Conservation (phyloP, 2,329 filamentous ascomycete species). For the Xylaria multiplex region DNA sequence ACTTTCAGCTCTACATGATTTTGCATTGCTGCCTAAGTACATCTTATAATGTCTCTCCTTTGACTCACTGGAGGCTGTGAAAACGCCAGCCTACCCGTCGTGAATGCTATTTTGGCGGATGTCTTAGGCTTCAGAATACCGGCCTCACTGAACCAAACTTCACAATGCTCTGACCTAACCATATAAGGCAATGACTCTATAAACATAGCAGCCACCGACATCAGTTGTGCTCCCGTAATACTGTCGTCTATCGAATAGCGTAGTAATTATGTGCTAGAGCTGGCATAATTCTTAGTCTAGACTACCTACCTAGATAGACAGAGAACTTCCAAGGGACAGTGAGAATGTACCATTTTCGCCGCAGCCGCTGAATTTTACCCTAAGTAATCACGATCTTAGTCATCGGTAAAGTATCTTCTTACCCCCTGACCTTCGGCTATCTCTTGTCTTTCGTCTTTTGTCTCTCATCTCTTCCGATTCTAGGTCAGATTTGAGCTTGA, state of each 20-base stretch:
- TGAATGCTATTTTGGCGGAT: not conserved
- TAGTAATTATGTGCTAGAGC: not conserved
- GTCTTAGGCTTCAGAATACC: constrained; percentile 7
- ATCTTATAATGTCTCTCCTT: constrained; percentile 1
- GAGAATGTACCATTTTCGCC: not conserved
- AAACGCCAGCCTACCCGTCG: not conserved
- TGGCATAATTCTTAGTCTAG: not conserved
- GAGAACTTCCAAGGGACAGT: not conserved
- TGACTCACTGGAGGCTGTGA: not conserved
- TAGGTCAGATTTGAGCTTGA: constrained; percentile 15
- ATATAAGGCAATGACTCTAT: not conserved
- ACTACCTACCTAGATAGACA: not conserved
- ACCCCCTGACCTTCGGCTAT: constrained; percentile 26
- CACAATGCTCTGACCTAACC: constrained; percentile 1
- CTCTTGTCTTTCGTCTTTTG: constrained; percentile 11
- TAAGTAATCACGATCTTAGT: too few relatives aligned
- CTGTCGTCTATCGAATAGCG: not conserved
- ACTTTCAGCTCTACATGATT: not conserved
- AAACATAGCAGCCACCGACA: not conserved
- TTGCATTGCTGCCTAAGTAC: not conserved
- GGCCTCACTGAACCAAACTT: not conserved
- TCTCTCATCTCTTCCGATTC: constrained; percentile 1
- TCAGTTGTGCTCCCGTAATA: not conserved
- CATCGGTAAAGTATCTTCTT: not conserved
- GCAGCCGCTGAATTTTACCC: too few relatives aligned